A percentile compares a stretch with the other conserved stretches of the same genome.
Conservation (phyloP, 2,329 filamentous ascomycete species). For the Ophiocordyceps unilateralis region DNA sequence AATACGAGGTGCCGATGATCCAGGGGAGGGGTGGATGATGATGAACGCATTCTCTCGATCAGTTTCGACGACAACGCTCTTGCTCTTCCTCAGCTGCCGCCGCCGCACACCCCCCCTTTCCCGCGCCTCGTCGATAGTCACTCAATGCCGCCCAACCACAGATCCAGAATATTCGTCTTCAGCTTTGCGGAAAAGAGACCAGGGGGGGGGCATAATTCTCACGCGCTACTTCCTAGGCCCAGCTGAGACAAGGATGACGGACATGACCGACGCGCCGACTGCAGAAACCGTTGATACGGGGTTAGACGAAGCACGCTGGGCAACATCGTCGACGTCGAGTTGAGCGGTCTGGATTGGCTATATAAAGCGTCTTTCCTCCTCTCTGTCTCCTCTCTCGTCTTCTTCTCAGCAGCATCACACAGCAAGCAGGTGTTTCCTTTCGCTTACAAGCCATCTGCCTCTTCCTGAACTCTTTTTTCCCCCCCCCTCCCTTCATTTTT, state of each 20-base stretch:
- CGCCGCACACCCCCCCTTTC: too few species aligned
- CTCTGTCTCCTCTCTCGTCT: not conserved
- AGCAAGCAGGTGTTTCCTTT: too few species aligned
- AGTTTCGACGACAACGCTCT: too few species aligned
- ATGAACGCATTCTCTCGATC: not conserved
- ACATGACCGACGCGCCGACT: not conserved
- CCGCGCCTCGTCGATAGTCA: not conserved
- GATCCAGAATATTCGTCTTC: not conserved
- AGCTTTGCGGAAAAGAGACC: not conserved
- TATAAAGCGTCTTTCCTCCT: not conserved
- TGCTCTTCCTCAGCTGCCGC: too few species aligned
- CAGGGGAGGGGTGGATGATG: not conserved
- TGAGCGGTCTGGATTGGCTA: not conserved
- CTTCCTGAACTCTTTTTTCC: not conserved
- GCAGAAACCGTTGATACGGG: not conserved
- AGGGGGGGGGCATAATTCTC: too few species aligned
- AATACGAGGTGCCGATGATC: not conserved
- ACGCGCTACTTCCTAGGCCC: not conserved
- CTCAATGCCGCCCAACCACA: not conserved
- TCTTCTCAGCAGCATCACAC: not conserved
- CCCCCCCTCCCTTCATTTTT: not conserved
- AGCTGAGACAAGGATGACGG: not conserved
- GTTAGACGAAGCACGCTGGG: not conserved
- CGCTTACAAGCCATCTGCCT: not conserved
- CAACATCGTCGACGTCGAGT: not conserved